Conservation (phyloP, 164 flowering plant genomes). For the Annona cherimola region DNA sequence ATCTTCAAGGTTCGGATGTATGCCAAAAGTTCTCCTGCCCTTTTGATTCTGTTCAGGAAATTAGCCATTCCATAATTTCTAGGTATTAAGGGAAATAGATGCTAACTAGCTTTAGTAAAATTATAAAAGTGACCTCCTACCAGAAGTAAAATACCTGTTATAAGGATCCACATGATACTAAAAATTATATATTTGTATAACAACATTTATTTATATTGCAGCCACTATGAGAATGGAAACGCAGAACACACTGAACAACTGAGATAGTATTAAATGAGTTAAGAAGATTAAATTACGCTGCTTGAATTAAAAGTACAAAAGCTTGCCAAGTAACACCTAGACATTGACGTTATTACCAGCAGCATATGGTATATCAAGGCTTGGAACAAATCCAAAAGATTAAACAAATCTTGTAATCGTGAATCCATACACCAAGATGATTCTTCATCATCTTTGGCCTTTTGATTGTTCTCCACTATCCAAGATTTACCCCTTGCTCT, state of each 20-base stretch:
- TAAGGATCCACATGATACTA: background rate
- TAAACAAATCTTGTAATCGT: too few species aligned
- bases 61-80: constrained; percentile 6
- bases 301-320: background rate
- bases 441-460: background rate
- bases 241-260: too few species aligned
- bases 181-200: too few species aligned
- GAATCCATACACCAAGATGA: background rate
- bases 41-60: constrained; percentile 57
- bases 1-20: constrained; percentile 84
- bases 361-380: too few species aligned
- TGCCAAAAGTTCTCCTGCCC: constrained; percentile 75
- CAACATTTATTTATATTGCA: background rate
- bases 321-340: background rate
- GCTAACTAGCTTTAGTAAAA: background rate
- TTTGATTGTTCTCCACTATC: background rate
- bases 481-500: background rate
- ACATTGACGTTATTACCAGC: too few species aligned
- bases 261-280: background rate
- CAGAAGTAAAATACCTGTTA: background rate
- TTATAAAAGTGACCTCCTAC: background rate
- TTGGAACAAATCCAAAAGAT: too few species aligned
- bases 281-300: background rate
- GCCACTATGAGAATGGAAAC: background rate
- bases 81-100: background rate